These are phyloP conservation scores for Camellia japonica DNA, from an alignment of 148 eudicot genomes.

Conservation along the genomic window DNA sequence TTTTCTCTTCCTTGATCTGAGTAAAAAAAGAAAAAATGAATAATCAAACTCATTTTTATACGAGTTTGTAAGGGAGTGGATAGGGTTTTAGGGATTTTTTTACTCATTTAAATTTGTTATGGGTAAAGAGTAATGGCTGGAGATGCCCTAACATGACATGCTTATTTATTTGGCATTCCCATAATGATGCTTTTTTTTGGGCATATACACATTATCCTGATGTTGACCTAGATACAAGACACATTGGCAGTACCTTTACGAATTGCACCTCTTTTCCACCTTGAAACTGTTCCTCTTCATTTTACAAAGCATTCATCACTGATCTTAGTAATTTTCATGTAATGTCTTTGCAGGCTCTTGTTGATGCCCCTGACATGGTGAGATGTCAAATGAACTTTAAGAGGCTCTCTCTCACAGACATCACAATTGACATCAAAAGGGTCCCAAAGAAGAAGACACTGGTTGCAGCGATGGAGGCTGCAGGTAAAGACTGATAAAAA, in stretches of 20 bases:
- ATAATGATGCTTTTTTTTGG: not conserved
- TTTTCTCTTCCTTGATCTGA: no score
- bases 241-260: no score
- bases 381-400: conserved; percentile 66
- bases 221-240: not conserved
- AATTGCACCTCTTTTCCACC: not conserved
- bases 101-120: no score
- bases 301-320: not conserved
- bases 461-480: conserved; percentile 78
- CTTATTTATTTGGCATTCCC: not conserved
- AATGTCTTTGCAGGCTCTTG: conserved; percentile 42
- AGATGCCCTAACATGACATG: not conserved
- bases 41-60: no score
- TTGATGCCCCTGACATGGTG: conserved; percentile 72
- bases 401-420: conserved; percentile 63
- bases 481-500: conserved; percentile 36
- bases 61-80: no score
- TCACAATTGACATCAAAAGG: conserved; percentile 58
- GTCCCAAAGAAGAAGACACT: conserved; percentile 67
- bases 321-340: not conserved
- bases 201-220: not conserved
- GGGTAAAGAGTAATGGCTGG: no score
- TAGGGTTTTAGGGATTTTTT: no score
- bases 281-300: not conserved
- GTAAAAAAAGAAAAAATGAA: no score